Percentiles rank a stretch among this genome's conserved stretches.
These are phyloP conservation scores for Sporothrix mexicana DNA, from an alignment of 2,329 filamentous ascomycete genomes.

Conservation along the genomic window DNA sequence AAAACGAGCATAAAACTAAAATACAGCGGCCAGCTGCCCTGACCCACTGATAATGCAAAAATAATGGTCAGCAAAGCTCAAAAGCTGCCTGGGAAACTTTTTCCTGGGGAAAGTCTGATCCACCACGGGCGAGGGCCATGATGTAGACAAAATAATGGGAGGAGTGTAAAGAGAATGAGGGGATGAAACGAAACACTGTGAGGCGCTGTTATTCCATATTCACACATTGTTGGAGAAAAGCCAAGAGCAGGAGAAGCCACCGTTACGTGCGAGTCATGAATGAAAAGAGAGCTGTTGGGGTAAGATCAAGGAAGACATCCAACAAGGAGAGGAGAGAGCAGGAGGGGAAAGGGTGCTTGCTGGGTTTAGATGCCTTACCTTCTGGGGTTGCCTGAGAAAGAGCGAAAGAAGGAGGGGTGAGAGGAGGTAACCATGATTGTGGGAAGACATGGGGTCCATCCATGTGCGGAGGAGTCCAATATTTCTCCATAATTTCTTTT, in stretches of 20 bases:
- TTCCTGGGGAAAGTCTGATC: background rate
- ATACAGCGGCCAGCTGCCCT: background rate
- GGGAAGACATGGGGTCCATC: constrained; percentile 1
- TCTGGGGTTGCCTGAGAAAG: background rate
- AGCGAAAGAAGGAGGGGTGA: background rate
- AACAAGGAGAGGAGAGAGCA: background rate
- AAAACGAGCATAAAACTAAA: background rate
- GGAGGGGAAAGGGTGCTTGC: background rate
- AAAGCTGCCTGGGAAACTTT: constrained; percentile 18
- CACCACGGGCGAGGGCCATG: background rate
- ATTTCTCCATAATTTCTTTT: constrained; percentile 12
- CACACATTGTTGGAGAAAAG: background rate
- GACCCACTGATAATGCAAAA: background rate
- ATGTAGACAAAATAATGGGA: background rate
- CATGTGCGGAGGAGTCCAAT: background rate
- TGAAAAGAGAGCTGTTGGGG: background rate
- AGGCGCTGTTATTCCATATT: background rate
- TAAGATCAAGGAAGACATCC: background rate
- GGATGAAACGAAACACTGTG: too few relatives aligned
- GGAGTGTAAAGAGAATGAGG: background rate
- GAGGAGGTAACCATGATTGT: background rate
- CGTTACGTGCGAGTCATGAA: background rate
- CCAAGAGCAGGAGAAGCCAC: background rate
- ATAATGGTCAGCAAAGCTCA: background rate
- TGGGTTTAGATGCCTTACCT: background rate